A percentile compares a stretch with the other conserved stretches of the same genome.
Evolutionary conservation across 176 grass and related monocot species (phyloP).

Genomic region (Hyparrhenia diplandra): DNA sequence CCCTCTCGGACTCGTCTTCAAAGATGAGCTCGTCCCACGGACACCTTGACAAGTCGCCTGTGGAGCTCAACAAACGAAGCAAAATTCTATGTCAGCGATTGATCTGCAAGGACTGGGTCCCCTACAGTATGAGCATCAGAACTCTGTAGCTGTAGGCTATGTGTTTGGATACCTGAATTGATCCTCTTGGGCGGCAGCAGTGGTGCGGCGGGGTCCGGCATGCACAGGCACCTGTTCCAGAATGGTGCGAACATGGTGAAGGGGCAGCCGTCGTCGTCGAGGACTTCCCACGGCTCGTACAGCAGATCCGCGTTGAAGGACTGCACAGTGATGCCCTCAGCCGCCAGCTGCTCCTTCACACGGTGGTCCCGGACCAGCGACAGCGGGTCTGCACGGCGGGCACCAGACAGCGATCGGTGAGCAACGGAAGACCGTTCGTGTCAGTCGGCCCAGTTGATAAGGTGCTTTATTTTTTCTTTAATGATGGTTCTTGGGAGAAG

Average conservation of each 20-base stretch:
- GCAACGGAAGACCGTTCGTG: slow-evolving; percentile 30
- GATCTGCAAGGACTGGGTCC: not conserved
- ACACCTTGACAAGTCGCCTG: slow-evolving; percentile 64
- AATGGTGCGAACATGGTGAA: slow-evolving; percentile 93
- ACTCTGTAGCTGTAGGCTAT: not conserved
- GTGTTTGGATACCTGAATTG: slow-evolving; percentile 58
- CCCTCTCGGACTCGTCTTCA: slow-evolving; percentile 85
- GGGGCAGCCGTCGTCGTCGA: slow-evolving; percentile 70
- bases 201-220: slow-evolving; percentile 77
- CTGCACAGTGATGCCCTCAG: slow-evolving; percentile 71
- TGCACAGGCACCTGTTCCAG: slow-evolving; percentile 91
- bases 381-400: slow-evolving; percentile 71
- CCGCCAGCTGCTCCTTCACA: slow-evolving; percentile 70
- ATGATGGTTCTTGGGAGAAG: not conserved
- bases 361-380: slow-evolving; percentile 81
- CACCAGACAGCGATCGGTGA: slow-evolving; percentile 40
- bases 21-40: slow-evolving; percentile 66
- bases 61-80: slow-evolving; percentile 19
- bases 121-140: not conserved
- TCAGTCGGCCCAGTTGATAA: slow-evolving; percentile 16
- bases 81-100: slow-evolving; percentile 35
- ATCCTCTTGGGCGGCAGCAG: slow-evolving; percentile 92
- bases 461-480: not conserved
- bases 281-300: slow-evolving; percentile 97
- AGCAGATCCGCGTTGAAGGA: slow-evolving; percentile 96